Conservation (phyloP, 1,139 yeast species). For the Sugiyamaella pinicola region DNA sequence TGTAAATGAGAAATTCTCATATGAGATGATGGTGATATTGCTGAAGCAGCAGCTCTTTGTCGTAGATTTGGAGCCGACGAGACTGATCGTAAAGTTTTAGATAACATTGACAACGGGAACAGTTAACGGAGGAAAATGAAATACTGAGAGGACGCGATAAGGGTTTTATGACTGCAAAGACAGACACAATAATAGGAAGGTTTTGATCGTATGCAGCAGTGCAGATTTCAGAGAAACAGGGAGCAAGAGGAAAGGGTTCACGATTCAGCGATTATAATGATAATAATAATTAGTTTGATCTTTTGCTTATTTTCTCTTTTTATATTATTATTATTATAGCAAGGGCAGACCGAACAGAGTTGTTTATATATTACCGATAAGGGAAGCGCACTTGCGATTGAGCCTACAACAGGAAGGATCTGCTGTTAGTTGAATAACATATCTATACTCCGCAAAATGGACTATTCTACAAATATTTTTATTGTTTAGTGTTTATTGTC, state of each 20-base stretch:
- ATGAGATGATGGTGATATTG: slow-evolving; percentile 3
- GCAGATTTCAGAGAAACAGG: no score
- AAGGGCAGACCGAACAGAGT: not conserved
- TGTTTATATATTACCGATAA: slow-evolving; percentile 8
- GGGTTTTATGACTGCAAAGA: not conserved
- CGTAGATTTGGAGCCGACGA: slow-evolving; percentile 29
- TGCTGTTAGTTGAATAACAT: not conserved
- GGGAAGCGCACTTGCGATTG: slow-evolving; percentile 2
- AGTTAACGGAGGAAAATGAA: not conserved
- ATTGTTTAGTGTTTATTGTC: not conserved
- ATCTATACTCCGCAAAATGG: no score
- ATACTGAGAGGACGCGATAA: no score
- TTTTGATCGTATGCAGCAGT: no score
- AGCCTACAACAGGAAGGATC: not conserved
- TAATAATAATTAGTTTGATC: no score
- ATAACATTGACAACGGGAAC: not conserved
- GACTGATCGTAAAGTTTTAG: slow-evolving; percentile 24
- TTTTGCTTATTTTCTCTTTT: no score
- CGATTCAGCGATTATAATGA: no score
- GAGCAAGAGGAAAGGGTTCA: no score
- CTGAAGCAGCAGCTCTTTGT: slow-evolving; percentile 20
- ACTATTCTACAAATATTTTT: no score
- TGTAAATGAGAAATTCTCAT: slow-evolving; percentile 29
- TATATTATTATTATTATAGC: not conserved
- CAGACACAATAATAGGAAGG: not conserved